phyloP scores from a whole-genome alignment of 441 rosid species.

The Aquilaria agallochum region DNA sequence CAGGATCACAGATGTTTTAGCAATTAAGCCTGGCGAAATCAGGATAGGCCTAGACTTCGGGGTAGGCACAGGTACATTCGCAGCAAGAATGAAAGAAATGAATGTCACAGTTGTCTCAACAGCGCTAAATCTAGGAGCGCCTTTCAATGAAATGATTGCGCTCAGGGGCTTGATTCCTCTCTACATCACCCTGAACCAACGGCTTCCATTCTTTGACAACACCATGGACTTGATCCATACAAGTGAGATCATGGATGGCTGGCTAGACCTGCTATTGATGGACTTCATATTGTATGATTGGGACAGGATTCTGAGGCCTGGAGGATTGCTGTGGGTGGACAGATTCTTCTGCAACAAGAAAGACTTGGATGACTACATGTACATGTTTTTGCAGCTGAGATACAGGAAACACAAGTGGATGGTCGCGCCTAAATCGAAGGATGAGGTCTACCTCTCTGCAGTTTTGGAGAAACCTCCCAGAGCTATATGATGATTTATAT shows the following conservation, averaged over 20 bases:
- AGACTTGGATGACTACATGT: constrained; percentile 84
- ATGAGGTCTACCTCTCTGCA: constrained; percentile 80
- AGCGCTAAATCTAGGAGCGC: constrained; percentile 80
- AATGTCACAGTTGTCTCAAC: constrained; percentile 76
- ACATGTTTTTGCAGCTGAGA: constrained; percentile 82
- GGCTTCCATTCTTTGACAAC: constrained; percentile 84
- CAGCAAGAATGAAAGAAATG: constrained; percentile 79
- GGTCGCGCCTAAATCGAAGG: constrained; percentile 57
- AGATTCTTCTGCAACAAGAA: constrained; percentile 64
- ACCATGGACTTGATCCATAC: constrained; percentile 89
- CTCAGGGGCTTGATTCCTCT: constrained; percentile 75
- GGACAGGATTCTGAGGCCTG: constrained; percentile 83
- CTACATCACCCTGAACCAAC: constrained; percentile 69
- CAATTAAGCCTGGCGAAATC: constrained; percentile 55
- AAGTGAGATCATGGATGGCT: constrained; percentile 69
- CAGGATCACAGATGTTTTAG: constrained; percentile 50
- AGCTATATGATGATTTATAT: constrained; percentile 40
- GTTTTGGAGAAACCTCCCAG: constrained; percentile 83
- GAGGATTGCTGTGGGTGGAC: constrained; percentile 85
- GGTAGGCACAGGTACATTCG: constrained; percentile 80
- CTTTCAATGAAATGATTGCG: constrained; percentile 81
- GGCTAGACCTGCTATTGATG: constrained; percentile 69
- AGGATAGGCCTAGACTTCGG: constrained; percentile 71
- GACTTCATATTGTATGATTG: constrained; percentile 82
- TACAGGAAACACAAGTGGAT: constrained; percentile 88